phyloP scores from a whole-genome alignment of 331 rosid genomes.

The Prunus yedoensis region DNA sequence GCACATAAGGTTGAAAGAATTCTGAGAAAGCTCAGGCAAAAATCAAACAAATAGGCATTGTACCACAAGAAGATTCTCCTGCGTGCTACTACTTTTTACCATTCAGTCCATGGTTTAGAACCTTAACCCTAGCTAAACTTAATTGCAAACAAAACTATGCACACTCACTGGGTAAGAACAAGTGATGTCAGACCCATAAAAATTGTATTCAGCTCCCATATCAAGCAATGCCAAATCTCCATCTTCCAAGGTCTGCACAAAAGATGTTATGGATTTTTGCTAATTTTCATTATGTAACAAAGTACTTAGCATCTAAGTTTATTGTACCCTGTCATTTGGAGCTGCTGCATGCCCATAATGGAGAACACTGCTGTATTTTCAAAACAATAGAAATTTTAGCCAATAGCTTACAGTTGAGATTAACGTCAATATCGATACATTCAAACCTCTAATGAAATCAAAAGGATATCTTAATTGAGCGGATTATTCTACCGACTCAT shows the following conservation, averaged over 20 bases:
- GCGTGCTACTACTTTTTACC: not conserved
- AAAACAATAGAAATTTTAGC: slow-evolving; percentile 26
- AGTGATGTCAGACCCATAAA: slow-evolving; percentile 94
- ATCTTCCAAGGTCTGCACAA: slow-evolving; percentile 72
- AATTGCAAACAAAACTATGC: slow-evolving; percentile 19
- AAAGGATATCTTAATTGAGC: not conserved
- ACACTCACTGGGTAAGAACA: slow-evolving; percentile 93
- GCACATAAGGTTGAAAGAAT: slow-evolving; percentile 35
- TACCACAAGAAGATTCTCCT: not conserved
- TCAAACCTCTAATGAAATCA: not conserved
- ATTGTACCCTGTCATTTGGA: slow-evolving; percentile 81
- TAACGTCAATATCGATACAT: not conserved
- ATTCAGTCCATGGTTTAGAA: not conserved
- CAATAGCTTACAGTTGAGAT: slow-evolving; percentile 14
- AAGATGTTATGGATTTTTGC: not conserved
- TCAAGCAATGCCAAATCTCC: slow-evolving; percentile 94
- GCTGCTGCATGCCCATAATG: slow-evolving; percentile 96
- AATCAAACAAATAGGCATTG: not conserved
- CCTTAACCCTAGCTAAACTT: slow-evolving; percentile 1
- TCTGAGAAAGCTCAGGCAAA: not conserved
- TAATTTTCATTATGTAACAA: not conserved
- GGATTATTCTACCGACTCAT: not conserved
- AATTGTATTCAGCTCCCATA: slow-evolving; percentile 96
- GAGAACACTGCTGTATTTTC: slow-evolving; percentile 73
- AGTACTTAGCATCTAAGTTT: slow-evolving; percentile 9